Evolutionary conservation across 768 basidiomycete species (phyloP), one percentile per base, ranked within the genome.

Genomic region (Lactarius hatsudake): DNA sequence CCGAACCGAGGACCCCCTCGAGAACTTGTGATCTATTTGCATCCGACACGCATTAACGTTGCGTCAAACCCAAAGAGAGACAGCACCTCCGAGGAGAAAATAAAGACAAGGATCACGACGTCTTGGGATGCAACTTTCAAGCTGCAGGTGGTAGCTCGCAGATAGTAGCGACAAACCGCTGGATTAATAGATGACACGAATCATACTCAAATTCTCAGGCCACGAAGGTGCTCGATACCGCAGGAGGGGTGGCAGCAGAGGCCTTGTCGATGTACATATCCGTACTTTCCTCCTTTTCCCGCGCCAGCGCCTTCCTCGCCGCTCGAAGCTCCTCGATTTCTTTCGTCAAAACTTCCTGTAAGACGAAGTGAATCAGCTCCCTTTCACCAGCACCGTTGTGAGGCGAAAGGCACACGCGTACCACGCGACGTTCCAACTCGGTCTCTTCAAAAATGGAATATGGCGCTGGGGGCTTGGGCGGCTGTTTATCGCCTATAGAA

Each of bases 371-470:
- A 40, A 15, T 53, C 40, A 55, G 57, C 20, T 23, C 15, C 58
- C 34, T 54, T 48, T 23, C 12, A 23, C 23, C 23, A 23, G 5
- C 23, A 51, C 23, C n/a, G 36, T 51, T 34, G 28, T 32, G 60
- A 38, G 32, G 15, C 30, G 5, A 20, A 45, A 8, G 36, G 45
- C 28, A 60, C 32, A 7, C 23, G 28, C 61, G 20, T 36, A 20
- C 79, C 85, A 43, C 65, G 86, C 89, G 63, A 80, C 75, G 74
- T 87, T 86, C 40, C 78, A 91, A 72, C 5, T 88, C 86, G 10
- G 77, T 66, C 69, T 82, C 79, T 72, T 86, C 78, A 74, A 90
- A 90, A 61, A 86, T 83, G 6, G 86, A 85, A 71, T 84, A 89
- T 6, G 88, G 81, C 1, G 79, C 73, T 1, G 79, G 76, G 12